phyloP scores from a whole-genome alignment of 129 eudicot genomes.

The Deinandra increscens region DNA sequence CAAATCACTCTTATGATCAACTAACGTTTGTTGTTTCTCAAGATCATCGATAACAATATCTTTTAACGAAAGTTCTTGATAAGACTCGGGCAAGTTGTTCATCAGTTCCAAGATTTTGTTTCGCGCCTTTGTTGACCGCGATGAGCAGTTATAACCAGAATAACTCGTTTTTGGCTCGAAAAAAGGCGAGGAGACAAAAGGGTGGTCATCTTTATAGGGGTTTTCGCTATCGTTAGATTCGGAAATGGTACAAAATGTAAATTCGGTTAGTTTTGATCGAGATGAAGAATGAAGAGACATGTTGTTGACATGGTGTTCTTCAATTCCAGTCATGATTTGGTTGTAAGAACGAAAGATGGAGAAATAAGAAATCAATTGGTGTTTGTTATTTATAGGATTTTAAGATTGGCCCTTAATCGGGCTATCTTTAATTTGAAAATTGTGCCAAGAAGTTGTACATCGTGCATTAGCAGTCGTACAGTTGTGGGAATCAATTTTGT shows the following conservation, averaged over 20 bases:
- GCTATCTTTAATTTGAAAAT: slow-evolving; percentile 1
- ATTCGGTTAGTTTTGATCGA: slow-evolving; percentile 19
- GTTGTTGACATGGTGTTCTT: slow-evolving; percentile 4
- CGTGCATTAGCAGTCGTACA: not conserved
- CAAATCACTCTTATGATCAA: slow-evolving; percentile 18
- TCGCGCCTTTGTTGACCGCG: slow-evolving; percentile 21
- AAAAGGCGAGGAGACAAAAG: slow-evolving; percentile 15
- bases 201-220: not conserved
- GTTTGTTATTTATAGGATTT: not conserved
- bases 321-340: slow-evolving; percentile 1
- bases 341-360: slow-evolving; percentile 3
- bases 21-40: not conserved
- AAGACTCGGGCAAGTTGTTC: slow-evolving; percentile 44
- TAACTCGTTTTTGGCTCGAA: slow-evolving; percentile 5
- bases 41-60: slow-evolving; percentile 51
- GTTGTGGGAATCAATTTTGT: not conserved
- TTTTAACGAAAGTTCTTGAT: slow-evolving; percentile 51
- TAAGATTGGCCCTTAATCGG: not conserved
- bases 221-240: not conserved
- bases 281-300: slow-evolving; percentile 26
- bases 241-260: slow-evolving; percentile 17
- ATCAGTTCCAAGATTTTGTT: slow-evolving; percentile 40
- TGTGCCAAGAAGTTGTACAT: not conserved
- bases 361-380: not conserved
- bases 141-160: slow-evolving; percentile 14